Evolutionary conservation across 208 protist species (phyloP), one percentile per base, ranked within the genome.

Genomic region (Trypanosoma lewisi): DNA sequence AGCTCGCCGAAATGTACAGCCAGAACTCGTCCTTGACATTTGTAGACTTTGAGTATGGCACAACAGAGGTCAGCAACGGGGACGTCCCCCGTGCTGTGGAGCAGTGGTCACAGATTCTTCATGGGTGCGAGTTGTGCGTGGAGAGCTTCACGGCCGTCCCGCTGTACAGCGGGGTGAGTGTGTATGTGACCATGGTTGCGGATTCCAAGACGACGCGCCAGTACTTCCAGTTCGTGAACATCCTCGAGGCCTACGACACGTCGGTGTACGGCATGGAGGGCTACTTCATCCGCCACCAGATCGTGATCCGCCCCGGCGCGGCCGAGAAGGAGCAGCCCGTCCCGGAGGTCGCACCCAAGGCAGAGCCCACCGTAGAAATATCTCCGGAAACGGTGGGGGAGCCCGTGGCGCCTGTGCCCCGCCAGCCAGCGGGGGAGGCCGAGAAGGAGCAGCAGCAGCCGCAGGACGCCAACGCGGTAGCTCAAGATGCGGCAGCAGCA

Each of bases 231-330:
- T 80, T 91, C 65, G 75, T 67, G 45, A 85, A 80, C 2, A 83
- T 77, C 23, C 78, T 95, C 42, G 85, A 95, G 79, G 70, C 75
- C 30, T 85, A 81, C 77, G 60, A 48, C 39, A 67, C 71, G 58
- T 41, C 11, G 31, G 80, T 52, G 36, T 85, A 80, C 76, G 68
- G 51, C 60, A 54, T 67, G 45, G 70, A 85, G 73, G 62, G 69
- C 53, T 95, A 82, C 77, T 95, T 78, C 72, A 78, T 95, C 41
- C 89, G 89, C 36, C 75, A 91, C 74, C 86, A 91, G 76, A 73
- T 85, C 21, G 73, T 90, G 49, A 75, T 84, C 36, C 82, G 85
- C 73, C 80, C 85, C 39, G 89, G 85, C 23, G 79, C 69, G 4
- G 52, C 66, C 41, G 77, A 61, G 49, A 68, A 51, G 39, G 77